phyloP scores from a whole-genome alignment of 306 rosid genomes.

The Quercus aquifolioides region DNA sequence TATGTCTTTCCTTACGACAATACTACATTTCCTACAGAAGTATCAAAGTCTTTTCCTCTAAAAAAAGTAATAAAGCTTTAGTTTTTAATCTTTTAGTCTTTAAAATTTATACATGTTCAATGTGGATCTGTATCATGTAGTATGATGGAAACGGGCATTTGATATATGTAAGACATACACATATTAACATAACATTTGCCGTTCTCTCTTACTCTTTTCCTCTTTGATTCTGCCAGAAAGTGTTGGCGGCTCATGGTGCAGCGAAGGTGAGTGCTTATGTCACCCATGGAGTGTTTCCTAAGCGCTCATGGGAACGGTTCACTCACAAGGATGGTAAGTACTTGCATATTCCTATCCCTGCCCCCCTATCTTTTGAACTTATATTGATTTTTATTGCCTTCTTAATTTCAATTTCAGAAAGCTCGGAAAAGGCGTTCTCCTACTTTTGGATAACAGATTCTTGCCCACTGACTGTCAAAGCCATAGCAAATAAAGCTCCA shows the following conservation, averaged over 20 bases:
- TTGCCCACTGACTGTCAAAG: constrained; percentile 82
- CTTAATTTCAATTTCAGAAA: constrained; percentile 28
- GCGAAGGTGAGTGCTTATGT: constrained; percentile 89
- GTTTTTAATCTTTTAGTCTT: not conserved
- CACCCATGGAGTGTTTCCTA: constrained; percentile 92
- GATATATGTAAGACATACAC: not conserved
- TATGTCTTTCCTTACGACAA: not conserved
- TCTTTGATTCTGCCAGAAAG: constrained; percentile 53
- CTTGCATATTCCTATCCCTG: not conserved
- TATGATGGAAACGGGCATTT: not conserved
- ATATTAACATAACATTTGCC: constrained; percentile 5
- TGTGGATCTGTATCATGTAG: not conserved
- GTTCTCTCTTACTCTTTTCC: not conserved
- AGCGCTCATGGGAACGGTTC: constrained; percentile 77
- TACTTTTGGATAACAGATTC: constrained; percentile 98
- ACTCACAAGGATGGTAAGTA: constrained; percentile 62
- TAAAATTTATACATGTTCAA: not conserved
- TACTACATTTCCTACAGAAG: not conserved
- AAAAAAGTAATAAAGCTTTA: too few relatives aligned
- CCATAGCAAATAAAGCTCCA: constrained; percentile 67
- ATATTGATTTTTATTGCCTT: constrained; percentile 3
- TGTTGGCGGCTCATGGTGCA: constrained; percentile 84
- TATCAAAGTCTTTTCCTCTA: not conserved
- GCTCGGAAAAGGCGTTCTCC: constrained; percentile 53
- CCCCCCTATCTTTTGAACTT: not conserved